A percentile compares a stretch with the other conserved stretches of the same genome.
Evolutionary conservation across 2,329 filamentous ascomycete species (phyloP).

Genomic region (Trichoderma sp.): DNA sequence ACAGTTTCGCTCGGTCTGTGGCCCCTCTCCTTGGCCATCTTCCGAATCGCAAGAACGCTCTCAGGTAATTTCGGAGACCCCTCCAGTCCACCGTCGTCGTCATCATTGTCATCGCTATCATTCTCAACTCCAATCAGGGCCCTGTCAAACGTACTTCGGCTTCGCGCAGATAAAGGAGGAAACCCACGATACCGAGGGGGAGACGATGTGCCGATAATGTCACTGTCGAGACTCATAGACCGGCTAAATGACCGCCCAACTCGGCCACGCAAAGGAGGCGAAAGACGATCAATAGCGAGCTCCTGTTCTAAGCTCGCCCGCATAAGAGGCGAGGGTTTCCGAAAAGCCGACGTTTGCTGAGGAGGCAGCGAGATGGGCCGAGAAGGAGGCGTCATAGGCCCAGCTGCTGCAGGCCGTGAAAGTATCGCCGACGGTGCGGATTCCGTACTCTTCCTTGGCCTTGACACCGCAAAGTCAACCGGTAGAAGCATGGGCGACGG

Average conservation of each 20-base stretch:
- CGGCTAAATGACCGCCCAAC: slow-evolving; percentile 41
- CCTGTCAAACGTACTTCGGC: slow-evolving; percentile 38
- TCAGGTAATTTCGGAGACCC: slow-evolving; percentile 42
- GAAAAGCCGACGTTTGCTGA: slow-evolving; percentile 38
- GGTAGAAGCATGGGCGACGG: slow-evolving; percentile 41
- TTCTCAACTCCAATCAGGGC: slow-evolving; percentile 18
- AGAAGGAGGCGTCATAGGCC: slow-evolving; percentile 35
- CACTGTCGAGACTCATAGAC: slow-evolving; percentile 43
- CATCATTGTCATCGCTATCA: slow-evolving; percentile 33
- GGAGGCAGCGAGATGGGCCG: slow-evolving; percentile 38
- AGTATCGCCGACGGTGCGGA: slow-evolving; percentile 35
- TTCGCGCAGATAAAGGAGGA: slow-evolving; percentile 44
- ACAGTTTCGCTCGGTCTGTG: slow-evolving; percentile 36
- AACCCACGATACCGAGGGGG: slow-evolving; percentile 44
- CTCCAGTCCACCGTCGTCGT: slow-evolving; percentile 38
- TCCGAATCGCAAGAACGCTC: slow-evolving; percentile 40
- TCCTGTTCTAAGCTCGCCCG: slow-evolving; percentile 46
- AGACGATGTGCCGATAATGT: slow-evolving; percentile 25
- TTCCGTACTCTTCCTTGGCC: slow-evolving; percentile 33
- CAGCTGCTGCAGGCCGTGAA: slow-evolving; percentile 14
- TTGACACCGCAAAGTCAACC: slow-evolving; percentile 32
- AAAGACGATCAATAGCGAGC: slow-evolving; percentile 45
- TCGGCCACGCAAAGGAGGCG: slow-evolving; percentile 40
- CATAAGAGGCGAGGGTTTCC: slow-evolving; percentile 41
- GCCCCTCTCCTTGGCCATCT: slow-evolving; percentile 32